phyloP scores from a whole-genome alignment of 2,329 filamentous ascomycete species.

The Colletotrichum gloeosporioides region DNA sequence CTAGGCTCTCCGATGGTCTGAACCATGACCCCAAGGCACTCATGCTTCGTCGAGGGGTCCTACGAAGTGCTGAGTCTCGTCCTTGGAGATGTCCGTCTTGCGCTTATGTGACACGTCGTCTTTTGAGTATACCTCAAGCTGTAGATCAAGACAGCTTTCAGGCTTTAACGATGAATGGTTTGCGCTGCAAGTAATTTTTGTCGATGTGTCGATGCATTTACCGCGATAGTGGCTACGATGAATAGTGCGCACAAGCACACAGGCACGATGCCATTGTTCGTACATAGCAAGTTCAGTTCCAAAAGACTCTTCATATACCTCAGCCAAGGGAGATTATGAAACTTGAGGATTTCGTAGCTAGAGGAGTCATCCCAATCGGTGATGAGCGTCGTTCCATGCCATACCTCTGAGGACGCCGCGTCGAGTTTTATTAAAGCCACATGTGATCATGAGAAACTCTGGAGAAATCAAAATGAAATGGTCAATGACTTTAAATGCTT shows the following conservation, averaged over 20 bases:
- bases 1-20: background rate
- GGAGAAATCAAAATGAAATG: background rate
- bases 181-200: fast-evolving
- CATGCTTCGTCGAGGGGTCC: background rate
- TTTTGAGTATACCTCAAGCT: background rate
- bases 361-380: background rate
- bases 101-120: background rate
- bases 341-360: background rate
- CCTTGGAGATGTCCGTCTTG: background rate
- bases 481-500: too few relatives aligned
- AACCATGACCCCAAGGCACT: background rate
- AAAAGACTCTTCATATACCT: too few relatives aligned
- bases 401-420: background rate
- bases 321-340: too few relatives aligned
- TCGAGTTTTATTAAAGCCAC: background rate
- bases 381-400: background rate
- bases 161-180: background rate
- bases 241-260: too few relatives aligned
- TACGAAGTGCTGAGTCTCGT: background rate
- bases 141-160: background rate
- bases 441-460: background rate
- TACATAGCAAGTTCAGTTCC: background rate
- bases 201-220: background rate
- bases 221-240: background rate
- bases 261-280: fast-evolving